Base-by-base conservation (phyloP, 495 filamentous ascomycete genomes). In the Aspergillus incahuasiensis region DNA sequence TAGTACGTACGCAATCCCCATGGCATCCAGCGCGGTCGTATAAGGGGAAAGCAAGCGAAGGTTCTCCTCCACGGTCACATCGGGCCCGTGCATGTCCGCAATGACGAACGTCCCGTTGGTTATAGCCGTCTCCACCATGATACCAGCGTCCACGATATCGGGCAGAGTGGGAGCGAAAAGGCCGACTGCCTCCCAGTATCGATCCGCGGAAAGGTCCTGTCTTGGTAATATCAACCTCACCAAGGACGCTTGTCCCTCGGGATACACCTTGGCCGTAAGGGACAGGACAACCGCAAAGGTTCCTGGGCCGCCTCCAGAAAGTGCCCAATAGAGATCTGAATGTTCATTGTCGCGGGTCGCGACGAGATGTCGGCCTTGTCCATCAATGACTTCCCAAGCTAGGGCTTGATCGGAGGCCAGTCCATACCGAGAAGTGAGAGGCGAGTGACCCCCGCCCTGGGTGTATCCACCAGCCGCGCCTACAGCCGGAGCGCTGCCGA, bases 281-380 rank as follows among this genome's bases (percentile, higher is more conserved):
- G 77, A 81, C 45, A 73, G 79, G n/a, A 87, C 72, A 30, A 87
- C 74, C 3, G 81, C 84, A 42, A 83, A 88, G 8, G 83, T 86
- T 16, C 82, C 82, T 20, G 77, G 83, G 15, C 84, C 86, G 15
- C 85, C 85, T 1, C 85, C 86, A 32, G 79, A 73, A 38, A 35
- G 72, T 8, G 86, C 86, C 84, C 83, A 88, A 65, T 84, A 88
- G 6, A 89, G 61, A 62, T 88, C 86, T 0, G 68, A 45, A 55
- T 86, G 76, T 57, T 81, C 69, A 42, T 73, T 79, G 9, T 65
- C 63, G 44, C 79, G 78, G 49, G 79, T 82, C 5, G 78, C 79
- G 0, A 68, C 76, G 25, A 86, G 48, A 16, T 82, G 56, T 18
- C 63, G 60, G 0, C 86, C 85, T 0, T 47, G 52, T 0, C 71